A percentile compares a stretch with the other conserved stretches of the same genome.
Evolutionary conservation across 768 basidiomycete species (phyloP).

Genomic region (Phaffia australis): DNA sequence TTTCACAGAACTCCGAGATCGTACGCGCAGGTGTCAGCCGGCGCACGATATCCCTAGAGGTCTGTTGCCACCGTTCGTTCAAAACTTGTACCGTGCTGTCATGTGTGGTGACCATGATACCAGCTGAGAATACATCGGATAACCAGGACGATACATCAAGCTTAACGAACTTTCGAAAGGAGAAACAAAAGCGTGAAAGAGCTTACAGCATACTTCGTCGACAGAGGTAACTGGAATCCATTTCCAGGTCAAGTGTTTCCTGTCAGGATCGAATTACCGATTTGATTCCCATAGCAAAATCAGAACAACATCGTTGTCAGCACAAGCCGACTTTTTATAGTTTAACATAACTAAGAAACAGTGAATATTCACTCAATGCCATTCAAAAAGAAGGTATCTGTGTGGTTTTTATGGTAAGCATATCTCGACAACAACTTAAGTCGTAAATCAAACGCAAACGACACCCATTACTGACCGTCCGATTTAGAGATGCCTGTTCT

Average conservation of each 20-base stretch:
- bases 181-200: neutral
- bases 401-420: too few relatives aligned
- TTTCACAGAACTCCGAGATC: constrained; percentile 7
- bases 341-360: neutral
- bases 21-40: neutral
- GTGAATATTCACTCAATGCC: neutral
- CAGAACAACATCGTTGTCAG: neutral
- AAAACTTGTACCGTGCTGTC: neutral
- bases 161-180: neutral
- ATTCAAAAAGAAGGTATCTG: neutral
- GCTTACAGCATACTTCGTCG: neutral
- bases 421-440: too few relatives aligned
- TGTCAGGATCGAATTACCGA: neutral
- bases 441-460: too few relatives aligned
- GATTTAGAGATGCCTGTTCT: too few relatives aligned
- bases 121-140: neutral
- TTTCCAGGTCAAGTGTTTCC: neutral
- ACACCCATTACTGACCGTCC: too few relatives aligned
- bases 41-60: neutral
- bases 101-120: neutral
- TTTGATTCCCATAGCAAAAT: neutral
- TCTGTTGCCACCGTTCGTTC: neutral
- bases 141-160: neutral
- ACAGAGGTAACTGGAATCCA: constrained; percentile 1
- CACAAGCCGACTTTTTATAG: neutral